Conservation (phyloP, 306 rosid genomes). For the Pterocarpus santalinus region DNA sequence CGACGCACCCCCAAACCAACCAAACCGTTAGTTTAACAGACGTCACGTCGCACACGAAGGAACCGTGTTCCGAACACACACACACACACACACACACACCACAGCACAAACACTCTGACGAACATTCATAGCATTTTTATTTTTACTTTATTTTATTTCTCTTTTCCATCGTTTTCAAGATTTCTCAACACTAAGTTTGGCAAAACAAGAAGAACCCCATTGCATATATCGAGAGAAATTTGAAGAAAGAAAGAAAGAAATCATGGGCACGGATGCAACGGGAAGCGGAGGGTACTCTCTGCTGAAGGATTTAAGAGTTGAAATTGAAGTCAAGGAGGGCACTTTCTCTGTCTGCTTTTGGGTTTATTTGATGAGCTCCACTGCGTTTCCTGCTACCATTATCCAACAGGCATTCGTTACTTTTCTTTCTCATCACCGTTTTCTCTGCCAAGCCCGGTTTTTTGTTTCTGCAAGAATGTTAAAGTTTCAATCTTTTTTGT, state of each 20-base stretch:
- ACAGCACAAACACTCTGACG: no score
- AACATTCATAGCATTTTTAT: no score
- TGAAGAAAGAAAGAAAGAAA: background rate
- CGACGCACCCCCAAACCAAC: no score
- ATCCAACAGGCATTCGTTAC: constrained; percentile 65
- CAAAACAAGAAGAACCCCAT: no score
- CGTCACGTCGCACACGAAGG: no score
- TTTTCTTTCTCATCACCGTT: background rate
- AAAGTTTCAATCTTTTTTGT: background rate
- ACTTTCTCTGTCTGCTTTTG: constrained; percentile 80
- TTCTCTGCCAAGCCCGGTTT: constrained; percentile 5
- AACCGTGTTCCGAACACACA: no score
- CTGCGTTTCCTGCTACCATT: constrained; percentile 72
- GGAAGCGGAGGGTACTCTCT: constrained; percentile 56
- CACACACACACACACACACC: no score
- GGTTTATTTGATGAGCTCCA: constrained; percentile 71
- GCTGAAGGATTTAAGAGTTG: constrained; percentile 69
- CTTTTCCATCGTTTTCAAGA: no score
- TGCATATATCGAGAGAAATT: no score
- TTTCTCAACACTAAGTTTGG: no score
- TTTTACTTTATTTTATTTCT: no score
- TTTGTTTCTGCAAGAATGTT: background rate
- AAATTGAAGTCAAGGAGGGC: constrained; percentile 65
- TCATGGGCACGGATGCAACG: constrained; percentile 59
- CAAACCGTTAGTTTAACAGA: no score